Evolutionary conservation across 257 asterid species (phyloP).

Genomic region (Cinchona pubescens): DNA sequence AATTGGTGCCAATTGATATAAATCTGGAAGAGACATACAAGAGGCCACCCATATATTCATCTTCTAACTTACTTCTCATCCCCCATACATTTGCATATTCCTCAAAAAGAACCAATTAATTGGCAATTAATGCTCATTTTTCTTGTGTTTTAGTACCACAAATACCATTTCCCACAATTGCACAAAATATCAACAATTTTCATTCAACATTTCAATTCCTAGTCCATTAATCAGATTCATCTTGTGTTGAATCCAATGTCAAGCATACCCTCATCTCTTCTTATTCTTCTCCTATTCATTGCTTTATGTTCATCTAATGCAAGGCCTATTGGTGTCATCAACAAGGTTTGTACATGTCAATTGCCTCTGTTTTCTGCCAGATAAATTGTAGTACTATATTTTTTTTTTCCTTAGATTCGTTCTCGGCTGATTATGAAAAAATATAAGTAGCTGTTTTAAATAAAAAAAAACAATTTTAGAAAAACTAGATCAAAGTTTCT

Average conservation of each 20-base stretch:
- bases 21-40: constrained; percentile 44
- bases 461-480: no score
- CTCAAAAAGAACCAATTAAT: constrained; percentile 18
- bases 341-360: constrained; percentile 32
- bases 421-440: no score
- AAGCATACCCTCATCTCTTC: constrained; percentile 14
- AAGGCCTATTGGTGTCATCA: constrained; percentile 35
- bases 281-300: constrained; percentile 36
- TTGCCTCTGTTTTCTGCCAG: not conserved
- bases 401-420: no score
- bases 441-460: no score
- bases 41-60: constrained; percentile 52
- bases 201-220: not conserved
- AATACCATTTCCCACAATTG: constrained; percentile 10
- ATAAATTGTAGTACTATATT: not conserved
- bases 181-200: not conserved
- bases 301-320: constrained; percentile 44
- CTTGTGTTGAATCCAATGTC: constrained; percentile 40
- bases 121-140: constrained; percentile 49
- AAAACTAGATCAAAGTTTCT: no score
- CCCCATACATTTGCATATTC: constrained; percentile 72
- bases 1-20: constrained; percentile 22
- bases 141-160: constrained; percentile 18
- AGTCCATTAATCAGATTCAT: not conserved
- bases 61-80: constrained; percentile 31